Conservation (phyloP, 148 eudicot species). For the Fagopyrum tataricum region DNA sequence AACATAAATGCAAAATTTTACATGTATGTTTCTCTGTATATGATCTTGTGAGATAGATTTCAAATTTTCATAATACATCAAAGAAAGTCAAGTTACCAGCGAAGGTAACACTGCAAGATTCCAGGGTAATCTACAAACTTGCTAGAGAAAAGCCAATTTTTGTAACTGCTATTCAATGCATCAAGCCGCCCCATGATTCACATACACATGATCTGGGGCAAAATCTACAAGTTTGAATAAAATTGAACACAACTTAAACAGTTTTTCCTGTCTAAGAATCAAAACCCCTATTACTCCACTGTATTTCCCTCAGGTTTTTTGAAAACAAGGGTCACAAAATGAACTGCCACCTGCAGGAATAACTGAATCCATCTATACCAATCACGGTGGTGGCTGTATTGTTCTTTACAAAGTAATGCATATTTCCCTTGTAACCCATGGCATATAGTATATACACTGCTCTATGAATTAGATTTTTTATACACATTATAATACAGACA, state of each 20-base stretch:
- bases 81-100: not conserved
- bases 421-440: not conserved
- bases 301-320: not conserved
- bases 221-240: too few relatives aligned
- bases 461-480: not conserved
- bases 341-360: too few relatives aligned
- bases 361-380: too few relatives aligned
- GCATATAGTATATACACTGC: not conserved
- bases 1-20: too few relatives aligned
- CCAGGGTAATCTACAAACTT: not conserved
- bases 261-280: too few relatives aligned
- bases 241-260: too few relatives aligned
- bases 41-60: too few relatives aligned
- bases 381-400: not conserved
- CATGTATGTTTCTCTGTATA: too few relatives aligned
- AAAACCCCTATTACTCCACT: not conserved
- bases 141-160: not conserved
- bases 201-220: not conserved
- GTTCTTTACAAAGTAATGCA: not conserved
- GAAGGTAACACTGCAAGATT: not conserved
- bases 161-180: not conserved
- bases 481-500: not conserved
- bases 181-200: not conserved
- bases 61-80: not conserved
- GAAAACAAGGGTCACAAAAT: too few relatives aligned